phyloP scores from a whole-genome alignment of 2,329 filamentous ascomycete species.

The Didymella segeticola region DNA sequence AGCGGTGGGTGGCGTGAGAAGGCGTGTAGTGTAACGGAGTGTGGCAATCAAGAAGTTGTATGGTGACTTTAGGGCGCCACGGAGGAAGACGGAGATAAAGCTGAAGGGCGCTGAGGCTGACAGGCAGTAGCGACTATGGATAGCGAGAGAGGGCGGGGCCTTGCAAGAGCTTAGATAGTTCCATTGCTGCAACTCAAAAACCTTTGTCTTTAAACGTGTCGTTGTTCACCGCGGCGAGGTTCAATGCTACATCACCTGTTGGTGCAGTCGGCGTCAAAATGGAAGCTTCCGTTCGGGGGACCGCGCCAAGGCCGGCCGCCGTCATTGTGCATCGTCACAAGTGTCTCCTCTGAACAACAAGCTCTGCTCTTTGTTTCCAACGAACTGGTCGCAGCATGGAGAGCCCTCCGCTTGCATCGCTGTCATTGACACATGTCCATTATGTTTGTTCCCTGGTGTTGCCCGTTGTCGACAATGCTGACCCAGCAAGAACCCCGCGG shows the following conservation, averaged over 20 bases:
- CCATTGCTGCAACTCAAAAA: constrained; percentile 18
- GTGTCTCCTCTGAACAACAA: background rate
- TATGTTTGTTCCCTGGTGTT: constrained; percentile 69
- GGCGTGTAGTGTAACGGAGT: background rate
- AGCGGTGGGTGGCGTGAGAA: background rate
- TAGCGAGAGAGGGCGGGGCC: constrained; percentile 17
- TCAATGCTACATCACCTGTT: background rate
- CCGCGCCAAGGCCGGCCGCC: constrained; percentile 1
- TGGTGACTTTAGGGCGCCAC: constrained; percentile 7
- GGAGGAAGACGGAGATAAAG: constrained; percentile 10
- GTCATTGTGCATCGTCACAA: constrained; percentile 1
- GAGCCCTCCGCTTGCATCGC: constrained; percentile 74
- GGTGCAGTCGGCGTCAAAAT: background rate
- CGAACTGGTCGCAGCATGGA: constrained; percentile 49
- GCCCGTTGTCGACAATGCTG: constrained; percentile 19
- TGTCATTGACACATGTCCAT: constrained; percentile 94
- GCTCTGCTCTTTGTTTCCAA: background rate
- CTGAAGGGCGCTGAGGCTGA: constrained; percentile 23
- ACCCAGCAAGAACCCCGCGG: constrained; percentile 76
- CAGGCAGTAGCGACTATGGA: constrained; percentile 21
- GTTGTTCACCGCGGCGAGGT: background rate
- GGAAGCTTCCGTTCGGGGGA: background rate
- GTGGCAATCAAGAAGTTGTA: background rate
- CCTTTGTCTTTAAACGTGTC: background rate
- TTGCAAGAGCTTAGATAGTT: constrained; percentile 16